These are phyloP conservation scores for Salix dunnii DNA, from an alignment of 345 rosid genomes.

Conservation along the genomic window DNA sequence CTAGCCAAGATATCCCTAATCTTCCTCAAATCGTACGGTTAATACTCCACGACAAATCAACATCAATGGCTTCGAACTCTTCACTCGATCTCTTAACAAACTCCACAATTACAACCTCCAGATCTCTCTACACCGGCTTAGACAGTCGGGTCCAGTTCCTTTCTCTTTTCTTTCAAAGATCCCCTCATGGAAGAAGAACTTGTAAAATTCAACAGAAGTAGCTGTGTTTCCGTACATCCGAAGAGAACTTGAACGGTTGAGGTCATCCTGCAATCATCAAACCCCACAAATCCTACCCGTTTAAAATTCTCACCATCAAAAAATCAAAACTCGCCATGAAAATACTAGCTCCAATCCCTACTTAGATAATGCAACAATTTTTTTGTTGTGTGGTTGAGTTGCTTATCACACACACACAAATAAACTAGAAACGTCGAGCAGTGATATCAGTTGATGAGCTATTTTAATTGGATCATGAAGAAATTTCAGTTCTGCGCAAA, in stretches of 20 bases:
- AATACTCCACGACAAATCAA: background rate
- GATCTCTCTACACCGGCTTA: background rate
- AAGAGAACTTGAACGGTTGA: slow-evolving; percentile 5
- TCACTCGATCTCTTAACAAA: background rate
- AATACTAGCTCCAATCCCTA: background rate
- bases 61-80: slow-evolving; percentile 10
- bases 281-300: background rate
- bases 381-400: too few relatives aligned
- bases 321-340: background rate
- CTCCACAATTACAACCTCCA: slow-evolving; percentile 1
- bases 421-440: too few relatives aligned
- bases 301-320: background rate
- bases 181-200: background rate
- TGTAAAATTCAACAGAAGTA: slow-evolving; percentile 7
- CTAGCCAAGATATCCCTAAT: background rate
- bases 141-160: background rate
- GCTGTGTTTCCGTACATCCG: background rate
- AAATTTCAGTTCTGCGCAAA: too few relatives aligned
- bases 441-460: too few relatives aligned
- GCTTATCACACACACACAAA: too few relatives aligned
- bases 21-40: slow-evolving; percentile 31
- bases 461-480: too few relatives aligned
- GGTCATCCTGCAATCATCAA: slow-evolving; percentile 18
- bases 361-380: too few relatives aligned
- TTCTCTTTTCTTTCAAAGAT: slow-evolving; percentile 16